phyloP scores from a whole-genome alignment of 2,329 filamentous ascomycete species.

The Alternaria sp. region DNA sequence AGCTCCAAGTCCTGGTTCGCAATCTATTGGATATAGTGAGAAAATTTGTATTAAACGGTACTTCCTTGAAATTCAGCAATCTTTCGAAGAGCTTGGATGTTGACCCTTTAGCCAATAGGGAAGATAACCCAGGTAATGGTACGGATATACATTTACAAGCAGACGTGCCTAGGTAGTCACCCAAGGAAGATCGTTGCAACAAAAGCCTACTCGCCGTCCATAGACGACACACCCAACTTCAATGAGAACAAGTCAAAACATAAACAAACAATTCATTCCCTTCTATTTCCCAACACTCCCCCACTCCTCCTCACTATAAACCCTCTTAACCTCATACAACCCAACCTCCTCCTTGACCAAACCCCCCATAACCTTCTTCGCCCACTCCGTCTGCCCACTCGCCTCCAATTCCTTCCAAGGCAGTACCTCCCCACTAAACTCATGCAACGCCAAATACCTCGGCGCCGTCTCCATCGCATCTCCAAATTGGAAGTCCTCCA shows the following conservation, averaged over 20 bases:
- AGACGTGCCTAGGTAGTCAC: not conserved
- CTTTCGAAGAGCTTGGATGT: not conserved
- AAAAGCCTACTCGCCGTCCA: not conserved
- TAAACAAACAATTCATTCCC: accelerated
- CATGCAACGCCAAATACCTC: slow-evolving; percentile 29
- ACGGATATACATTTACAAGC: not conserved
- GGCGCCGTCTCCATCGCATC: slow-evolving; percentile 13
- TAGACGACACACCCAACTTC: not conserved
- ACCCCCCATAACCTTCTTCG: slow-evolving; percentile 26
- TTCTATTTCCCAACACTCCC: slow-evolving; percentile 10
- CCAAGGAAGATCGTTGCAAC: not conserved
- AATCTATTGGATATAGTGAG: not conserved
- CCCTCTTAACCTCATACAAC: slow-evolving; percentile 23
- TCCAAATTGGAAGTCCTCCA: slow-evolving; percentile 26
- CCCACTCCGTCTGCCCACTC: slow-evolving; percentile 27
- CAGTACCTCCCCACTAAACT: slow-evolving; percentile 29
- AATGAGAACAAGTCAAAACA: not conserved
- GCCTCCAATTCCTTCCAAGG: slow-evolving; percentile 24
- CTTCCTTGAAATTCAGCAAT: not conserved
- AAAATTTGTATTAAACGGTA: not conserved
- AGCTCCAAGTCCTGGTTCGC: too few relatives aligned
- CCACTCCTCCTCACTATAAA: slow-evolving; percentile 21
- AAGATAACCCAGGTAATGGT: not conserved
- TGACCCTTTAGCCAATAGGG: not conserved
- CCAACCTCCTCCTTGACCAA: slow-evolving; percentile 22